A percentile compares a stretch with the other conserved stretches of the same genome.
phyloP scores from a whole-genome alignment of 1,284 basidiomycete genomes.

The Chalciporus sp. region DNA sequence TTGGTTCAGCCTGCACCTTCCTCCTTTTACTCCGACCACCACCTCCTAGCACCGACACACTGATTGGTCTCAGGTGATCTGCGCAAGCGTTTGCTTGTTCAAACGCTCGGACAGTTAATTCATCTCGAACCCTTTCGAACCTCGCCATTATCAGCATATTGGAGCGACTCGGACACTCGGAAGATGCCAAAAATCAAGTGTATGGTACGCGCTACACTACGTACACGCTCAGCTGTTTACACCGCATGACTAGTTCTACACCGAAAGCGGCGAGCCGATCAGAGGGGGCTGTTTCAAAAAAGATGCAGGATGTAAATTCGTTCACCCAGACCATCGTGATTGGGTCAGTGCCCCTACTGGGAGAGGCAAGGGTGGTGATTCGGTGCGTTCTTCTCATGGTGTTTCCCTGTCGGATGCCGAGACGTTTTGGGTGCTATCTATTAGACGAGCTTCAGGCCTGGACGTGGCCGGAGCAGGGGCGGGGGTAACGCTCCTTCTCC shows the following conservation, averaged over 20 bases:
- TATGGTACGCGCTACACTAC: constrained; percentile 25
- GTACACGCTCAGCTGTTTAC: constrained; percentile 8
- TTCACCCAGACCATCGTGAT: constrained; percentile 29
- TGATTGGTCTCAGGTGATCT: too few species aligned
- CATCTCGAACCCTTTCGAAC: background rate
- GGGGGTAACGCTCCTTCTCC: background rate
- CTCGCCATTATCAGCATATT: background rate
- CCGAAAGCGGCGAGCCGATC: constrained; percentile 26
- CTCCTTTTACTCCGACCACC: too few species aligned
- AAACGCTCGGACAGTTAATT: background rate
- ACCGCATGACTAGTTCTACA: constrained; percentile 24
- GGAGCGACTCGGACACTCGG: background rate
- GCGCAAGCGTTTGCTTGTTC: too few species aligned
- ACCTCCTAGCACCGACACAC: background rate
- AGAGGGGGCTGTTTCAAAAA: constrained; percentile 23
- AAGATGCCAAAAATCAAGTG: constrained; percentile 30
- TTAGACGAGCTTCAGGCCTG: constrained; percentile 13
- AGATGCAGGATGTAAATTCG: constrained; percentile 21
- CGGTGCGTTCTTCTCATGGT: constrained; percentile 15
- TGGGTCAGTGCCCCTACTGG: constrained; percentile 23
- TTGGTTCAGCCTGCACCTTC: too few species aligned
- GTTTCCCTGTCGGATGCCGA: background rate
- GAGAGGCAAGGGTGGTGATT: constrained; percentile 16
- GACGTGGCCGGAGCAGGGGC: constrained; percentile 3
- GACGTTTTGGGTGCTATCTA: background rate